These are phyloP conservation scores for Fraxinus anomala DNA, from an alignment of 257 asterid species.

Conservation along the genomic window DNA sequence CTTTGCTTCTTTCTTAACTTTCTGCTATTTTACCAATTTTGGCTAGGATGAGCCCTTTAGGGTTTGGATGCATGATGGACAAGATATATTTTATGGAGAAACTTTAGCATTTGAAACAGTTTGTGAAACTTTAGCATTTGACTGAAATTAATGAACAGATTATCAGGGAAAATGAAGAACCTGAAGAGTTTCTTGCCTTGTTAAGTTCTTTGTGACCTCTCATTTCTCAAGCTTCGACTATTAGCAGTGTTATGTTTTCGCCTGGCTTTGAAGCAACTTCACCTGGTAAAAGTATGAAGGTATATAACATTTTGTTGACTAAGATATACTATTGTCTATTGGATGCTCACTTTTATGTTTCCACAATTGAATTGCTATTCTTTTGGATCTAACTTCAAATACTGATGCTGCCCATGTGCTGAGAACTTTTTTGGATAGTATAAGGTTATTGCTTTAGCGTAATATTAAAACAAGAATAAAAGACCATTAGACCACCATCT, in stretches of 20 bases:
- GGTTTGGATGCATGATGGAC: not conserved
- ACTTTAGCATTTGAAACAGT: slow-evolving; percentile 6
- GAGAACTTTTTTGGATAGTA: not conserved
- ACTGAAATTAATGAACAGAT: slow-evolving; percentile 27
- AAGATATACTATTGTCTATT: not conserved
- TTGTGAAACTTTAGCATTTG: slow-evolving; percentile 12
- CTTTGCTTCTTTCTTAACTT: not conserved
- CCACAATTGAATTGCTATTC: not conserved
- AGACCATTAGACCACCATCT: not conserved
- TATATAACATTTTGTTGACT: not conserved
- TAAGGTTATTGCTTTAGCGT: not conserved
- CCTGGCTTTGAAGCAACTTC: slow-evolving; percentile 4
- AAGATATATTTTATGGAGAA: not conserved
- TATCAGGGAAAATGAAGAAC: slow-evolving; percentile 50
- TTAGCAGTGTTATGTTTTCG: not conserved
- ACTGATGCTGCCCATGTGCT: not conserved
- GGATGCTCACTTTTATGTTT: not conserved
- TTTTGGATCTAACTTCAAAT: not conserved
- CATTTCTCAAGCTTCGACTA: not conserved
- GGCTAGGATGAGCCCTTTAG: not conserved
- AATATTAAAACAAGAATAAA: not conserved
- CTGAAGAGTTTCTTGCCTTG: slow-evolving; percentile 43
- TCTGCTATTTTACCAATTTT: not conserved
- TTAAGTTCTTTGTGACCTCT: slow-evolving; percentile 32
- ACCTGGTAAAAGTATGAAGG: not conserved